Base-by-base conservation (phyloP, 2,329 filamentous ascomycete genomes). In the Bipolaris sorokiniana region DNA sequence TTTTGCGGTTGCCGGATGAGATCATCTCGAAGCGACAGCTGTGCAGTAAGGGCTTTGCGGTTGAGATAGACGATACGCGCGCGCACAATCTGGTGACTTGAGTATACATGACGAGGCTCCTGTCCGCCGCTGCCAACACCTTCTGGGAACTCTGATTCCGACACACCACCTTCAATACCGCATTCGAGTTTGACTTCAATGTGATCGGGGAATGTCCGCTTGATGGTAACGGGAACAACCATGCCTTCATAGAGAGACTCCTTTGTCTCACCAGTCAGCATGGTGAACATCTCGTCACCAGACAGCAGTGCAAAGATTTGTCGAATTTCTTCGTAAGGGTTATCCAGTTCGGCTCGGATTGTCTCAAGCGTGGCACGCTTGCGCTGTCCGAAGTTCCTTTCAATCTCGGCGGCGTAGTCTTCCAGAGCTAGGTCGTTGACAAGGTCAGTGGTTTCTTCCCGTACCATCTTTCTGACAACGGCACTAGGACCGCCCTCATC, bases 341-440 rank as follows among this genome's bases (percentile, higher is more conserved):
- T 88, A 69, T 95, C 90, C 48, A 99, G 81, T 77, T 99, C 95
- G 15, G 92, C 93, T 61, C 95, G 90, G 71, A 99, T 99, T 0
- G 92, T 96, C 77, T 99, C 95, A 11, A 99, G 83, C 1, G 95
- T 99, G 1, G 94, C 94, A 56, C 95, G 91, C 81, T 99, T 99
- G 64, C 90, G 88, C 75, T 97, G 93, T 68, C 92, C 92, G 74
- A 97, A 93, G 68, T 97, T 96, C 65, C 86, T 89, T 80, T 97
- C 90, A 63, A 99, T 83, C 80, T 99, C 94, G 70, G 97, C 92
- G 0, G 95, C 95, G 70, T 99, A 99, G 76, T 98, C 92, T 76
- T 99, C 95, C 3, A 99, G 83, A 59, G 97, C 92, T 42, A 99
- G 83, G 71, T 99, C 95, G 70, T 98, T 97, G 72, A 99, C 92